A percentile compares a stretch with the other conserved stretches of the same genome.
phyloP scores from a whole-genome alignment of 1,284 basidiomycete genomes.

The Xerocomus minutiporus region DNA sequence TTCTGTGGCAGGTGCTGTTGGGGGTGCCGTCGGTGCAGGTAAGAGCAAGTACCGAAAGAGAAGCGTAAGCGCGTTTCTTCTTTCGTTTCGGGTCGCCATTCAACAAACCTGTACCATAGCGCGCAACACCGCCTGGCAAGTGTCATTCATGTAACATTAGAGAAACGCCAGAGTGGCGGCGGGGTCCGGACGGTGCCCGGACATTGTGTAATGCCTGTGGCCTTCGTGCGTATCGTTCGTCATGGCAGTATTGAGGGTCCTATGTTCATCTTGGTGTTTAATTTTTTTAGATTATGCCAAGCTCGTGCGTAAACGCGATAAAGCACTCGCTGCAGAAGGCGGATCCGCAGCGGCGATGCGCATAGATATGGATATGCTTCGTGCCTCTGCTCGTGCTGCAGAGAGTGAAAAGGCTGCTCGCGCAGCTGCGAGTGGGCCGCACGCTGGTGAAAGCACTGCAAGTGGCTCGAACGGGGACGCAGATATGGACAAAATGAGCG shows the following conservation, averaged over 20 bases:
- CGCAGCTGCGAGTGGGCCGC: conserved; percentile 12
- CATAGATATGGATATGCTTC: conserved; percentile 69
- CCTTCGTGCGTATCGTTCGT: conserved; percentile 53
- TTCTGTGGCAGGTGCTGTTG: conserved; percentile 22
- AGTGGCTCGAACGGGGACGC: conserved; percentile 8
- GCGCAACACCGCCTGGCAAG: conserved; percentile 75
- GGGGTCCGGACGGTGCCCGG: conserved; percentile 73
- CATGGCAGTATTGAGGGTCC: conserved; percentile 35
- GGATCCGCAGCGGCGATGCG: conserved; percentile 36
- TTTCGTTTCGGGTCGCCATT: conserved; percentile 4
- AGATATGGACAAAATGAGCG: conserved; percentile 36
- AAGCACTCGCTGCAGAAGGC: conserved; percentile 51
- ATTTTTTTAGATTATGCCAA: conserved; percentile 63
- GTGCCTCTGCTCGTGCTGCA: conserved; percentile 63
- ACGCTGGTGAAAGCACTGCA: background rate
- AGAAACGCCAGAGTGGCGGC: conserved; percentile 80
- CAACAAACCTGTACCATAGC: conserved; percentile 42
- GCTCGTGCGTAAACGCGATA: conserved; percentile 69
- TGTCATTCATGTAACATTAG: conserved; percentile 80
- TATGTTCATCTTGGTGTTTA: background rate
- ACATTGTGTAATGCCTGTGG: conserved; percentile 81
- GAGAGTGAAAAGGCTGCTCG: conserved; percentile 35
- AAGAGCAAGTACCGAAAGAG: conserved; percentile 78
- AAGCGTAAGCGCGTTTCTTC: conserved; percentile 51
- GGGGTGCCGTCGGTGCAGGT: conserved; percentile 24